These are phyloP conservation scores for Trichomonas gallinae DNA, from an alignment of 208 protist genomes.

Conservation along the genomic window DNA sequence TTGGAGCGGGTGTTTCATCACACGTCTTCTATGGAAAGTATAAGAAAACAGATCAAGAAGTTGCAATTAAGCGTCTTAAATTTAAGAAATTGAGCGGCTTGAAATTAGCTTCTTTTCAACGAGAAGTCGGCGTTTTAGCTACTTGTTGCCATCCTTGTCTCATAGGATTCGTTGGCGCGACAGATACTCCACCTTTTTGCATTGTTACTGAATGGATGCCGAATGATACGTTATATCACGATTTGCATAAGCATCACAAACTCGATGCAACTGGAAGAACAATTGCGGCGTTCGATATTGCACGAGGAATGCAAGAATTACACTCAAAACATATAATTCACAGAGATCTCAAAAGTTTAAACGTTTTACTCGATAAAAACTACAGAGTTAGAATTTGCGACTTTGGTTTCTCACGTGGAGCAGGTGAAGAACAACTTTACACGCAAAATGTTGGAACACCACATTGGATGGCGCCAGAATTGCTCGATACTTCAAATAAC, in stretches of 20 bases:
- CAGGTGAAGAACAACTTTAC: background rate
- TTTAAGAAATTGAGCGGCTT: background rate
- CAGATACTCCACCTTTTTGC: background rate
- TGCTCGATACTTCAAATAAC: background rate
- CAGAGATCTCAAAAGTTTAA: background rate
- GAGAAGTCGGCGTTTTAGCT: background rate
- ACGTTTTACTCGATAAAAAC: background rate
- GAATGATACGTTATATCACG: background rate
- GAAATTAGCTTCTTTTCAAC: background rate
- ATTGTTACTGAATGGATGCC: constrained; percentile 9
- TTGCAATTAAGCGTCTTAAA: background rate
- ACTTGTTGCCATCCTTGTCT: background rate
- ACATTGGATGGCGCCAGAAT: constrained; percentile 25
- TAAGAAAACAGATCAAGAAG: background rate
- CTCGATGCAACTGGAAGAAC: background rate
- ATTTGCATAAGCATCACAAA: background rate
- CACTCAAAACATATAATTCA: background rate
- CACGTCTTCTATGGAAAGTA: background rate
- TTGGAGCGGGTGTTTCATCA: background rate
- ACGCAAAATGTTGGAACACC: background rate
- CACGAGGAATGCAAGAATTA: background rate
- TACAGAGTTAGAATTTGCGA: background rate
- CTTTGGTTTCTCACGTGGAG: background rate
- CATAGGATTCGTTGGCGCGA: background rate
- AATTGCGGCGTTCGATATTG: background rate